Percentiles rank a stretch among this genome's conserved stretches.
These are phyloP conservation scores for Picochlorum sp. DNA, from an alignment of 139 green algal species.

Conservation along the genomic window DNA sequence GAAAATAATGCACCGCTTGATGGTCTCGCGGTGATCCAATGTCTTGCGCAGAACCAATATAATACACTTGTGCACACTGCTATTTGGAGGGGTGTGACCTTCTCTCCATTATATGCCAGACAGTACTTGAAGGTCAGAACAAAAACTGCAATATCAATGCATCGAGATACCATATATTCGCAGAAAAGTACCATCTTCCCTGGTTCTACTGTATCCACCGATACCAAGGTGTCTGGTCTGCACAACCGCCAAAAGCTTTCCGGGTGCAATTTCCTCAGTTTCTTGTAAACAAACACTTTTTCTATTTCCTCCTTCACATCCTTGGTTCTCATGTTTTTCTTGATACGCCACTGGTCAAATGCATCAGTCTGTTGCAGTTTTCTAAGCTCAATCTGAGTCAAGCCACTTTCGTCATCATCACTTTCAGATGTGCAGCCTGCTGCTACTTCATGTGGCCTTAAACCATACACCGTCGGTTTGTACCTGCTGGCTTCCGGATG, in stretches of 20 bases:
- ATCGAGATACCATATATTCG: constrained; percentile 1
- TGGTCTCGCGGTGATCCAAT: too few species aligned
- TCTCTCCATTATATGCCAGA: neutral
- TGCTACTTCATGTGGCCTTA: neutral
- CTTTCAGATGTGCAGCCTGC: neutral
- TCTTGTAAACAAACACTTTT: neutral
- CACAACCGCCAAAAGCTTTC: neutral
- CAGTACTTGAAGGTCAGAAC: neutral
- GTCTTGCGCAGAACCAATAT: too few species aligned
- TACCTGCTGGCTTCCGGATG: too few species aligned
- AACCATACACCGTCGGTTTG: too few species aligned
- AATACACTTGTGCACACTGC: too few species aligned
- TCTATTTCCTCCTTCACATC: neutral
- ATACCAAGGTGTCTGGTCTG: neutral
- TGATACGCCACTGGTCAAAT: neutral
- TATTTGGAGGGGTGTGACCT: neutral
- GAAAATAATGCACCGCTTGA: too few species aligned
- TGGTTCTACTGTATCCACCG: neutral
- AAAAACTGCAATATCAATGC: neutral
- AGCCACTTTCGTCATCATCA: neutral
- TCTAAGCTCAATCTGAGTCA: neutral
- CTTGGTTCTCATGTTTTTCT: neutral
- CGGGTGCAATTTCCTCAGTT: neutral
- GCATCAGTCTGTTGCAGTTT: neutral
- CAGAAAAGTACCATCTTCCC: neutral